Base-by-base conservation (phyloP, 2,329 filamentous ascomycete genomes). In the Stylonectria norvegica region DNA sequence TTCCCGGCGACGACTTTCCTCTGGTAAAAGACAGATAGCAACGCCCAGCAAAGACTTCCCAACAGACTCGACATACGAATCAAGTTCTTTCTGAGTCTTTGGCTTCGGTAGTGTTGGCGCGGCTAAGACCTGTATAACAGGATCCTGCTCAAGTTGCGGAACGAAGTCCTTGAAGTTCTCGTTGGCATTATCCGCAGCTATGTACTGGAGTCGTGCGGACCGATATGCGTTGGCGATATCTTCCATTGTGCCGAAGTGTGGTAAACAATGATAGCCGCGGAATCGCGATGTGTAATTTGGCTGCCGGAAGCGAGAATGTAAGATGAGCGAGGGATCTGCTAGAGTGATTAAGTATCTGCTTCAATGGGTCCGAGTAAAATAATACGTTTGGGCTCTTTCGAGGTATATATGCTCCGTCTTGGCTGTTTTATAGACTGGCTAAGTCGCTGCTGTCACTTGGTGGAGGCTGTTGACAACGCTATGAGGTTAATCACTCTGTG, bases 131-230 rank as follows among this genome's bases (percentile, higher is more conserved):
- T 46, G 38, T 4, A 43, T 43, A 9, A 40, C 14, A 3, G 48
- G 40, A 15, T 50, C 45, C 25, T 50, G 39, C 12, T 27, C 20
- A 5, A 50, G 32, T 19, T 32, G 38, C 3, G 42, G 42, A 4
- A 50, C 23, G 14, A 48, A 50, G 0, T 30, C 27, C 16, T 43
- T 40, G 8, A 46, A 33, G 3, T 36, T 11, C 9, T 40, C 25
- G 19, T 50, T 38, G 2, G 23, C 34, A n/a, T 35, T 36, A 14
- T 48, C 37, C n/a, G 36, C 39, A 7, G 32, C 27, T 9, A 47
- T 30, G 33, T 50, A 50, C 9, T 32, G 45, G 3, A 50, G 40
- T 3, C 47, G 42, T 4, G 22, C 16, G 10, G 47, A 50, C 30
- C 36, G 34, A 17, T 36, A 48, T 3, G 42, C 38, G n/a, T 40